A percentile compares a stretch with the other conserved stretches of the same genome.
Evolutionary conservation across 2,329 filamentous ascomycete genomes (phyloP).

Genomic region (Colletotrichum graminicola): DNA sequence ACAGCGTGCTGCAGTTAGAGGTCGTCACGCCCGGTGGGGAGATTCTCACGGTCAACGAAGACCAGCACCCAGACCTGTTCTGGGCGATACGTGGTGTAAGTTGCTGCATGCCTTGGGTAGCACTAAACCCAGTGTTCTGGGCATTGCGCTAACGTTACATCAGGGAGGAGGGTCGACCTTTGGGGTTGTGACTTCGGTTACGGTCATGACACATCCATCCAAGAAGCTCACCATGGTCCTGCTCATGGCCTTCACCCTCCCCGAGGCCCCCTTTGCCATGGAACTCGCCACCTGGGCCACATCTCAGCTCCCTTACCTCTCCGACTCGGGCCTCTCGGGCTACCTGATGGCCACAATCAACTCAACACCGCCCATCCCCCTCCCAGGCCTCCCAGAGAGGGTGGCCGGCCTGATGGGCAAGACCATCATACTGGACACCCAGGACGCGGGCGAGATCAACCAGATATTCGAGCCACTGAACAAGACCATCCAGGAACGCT

Average conservation of each 20-base stretch:
- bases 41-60: conserved; percentile 63
- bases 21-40: conserved; percentile 66
- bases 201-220: conserved; percentile 63
- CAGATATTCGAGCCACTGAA: conserved; percentile 53
- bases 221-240: conserved; percentile 45
- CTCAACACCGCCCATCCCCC: conserved; percentile 49
- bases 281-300: conserved; percentile 62
- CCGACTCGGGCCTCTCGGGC: conserved; percentile 64
- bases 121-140: too few relatives aligned
- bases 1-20: conserved; percentile 71
- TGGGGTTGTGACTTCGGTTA: conserved; percentile 70
- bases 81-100: conserved; percentile 72
- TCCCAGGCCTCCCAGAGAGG: conserved; percentile 44
- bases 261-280: conserved; percentile 56
- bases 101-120: conserved; percentile 39
- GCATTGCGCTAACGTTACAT: neutral
- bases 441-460: conserved; percentile 46
- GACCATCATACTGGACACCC: conserved; percentile 53
- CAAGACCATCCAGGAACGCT: conserved; percentile 53
- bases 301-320: conserved; percentile 59
- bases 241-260: conserved; percentile 43
- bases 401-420: conserved; percentile 52
- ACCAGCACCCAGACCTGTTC: conserved; percentile 69
- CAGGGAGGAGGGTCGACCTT: conserved; percentile 72
- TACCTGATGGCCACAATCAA: conserved; percentile 52